These are phyloP conservation scores for Iris pallida DNA, from an alignment of 116 monocot genomes.

Conservation along the genomic window DNA sequence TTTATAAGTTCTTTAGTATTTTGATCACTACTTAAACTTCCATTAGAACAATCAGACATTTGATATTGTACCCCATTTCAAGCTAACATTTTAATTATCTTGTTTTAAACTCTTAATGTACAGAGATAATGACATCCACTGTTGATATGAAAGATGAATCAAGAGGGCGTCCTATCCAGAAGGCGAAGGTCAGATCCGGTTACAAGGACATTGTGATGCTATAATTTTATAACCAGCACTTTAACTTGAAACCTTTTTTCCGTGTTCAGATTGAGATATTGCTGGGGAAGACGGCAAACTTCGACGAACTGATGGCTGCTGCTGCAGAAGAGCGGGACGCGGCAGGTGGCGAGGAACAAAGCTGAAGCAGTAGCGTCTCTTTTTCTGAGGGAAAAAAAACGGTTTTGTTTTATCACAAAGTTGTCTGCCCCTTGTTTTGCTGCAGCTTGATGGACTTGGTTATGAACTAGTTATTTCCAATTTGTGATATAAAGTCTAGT, in stretches of 20 bases:
- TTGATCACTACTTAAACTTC: no score
- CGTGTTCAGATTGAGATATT: conserved; percentile 53
- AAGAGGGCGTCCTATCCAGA: conserved; percentile 30
- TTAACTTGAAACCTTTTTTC: neutral
- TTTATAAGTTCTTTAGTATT: neutral
- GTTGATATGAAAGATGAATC: conserved; percentile 42
- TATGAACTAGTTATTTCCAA: no score
- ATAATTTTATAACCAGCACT: no score
- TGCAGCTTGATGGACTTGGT: no score
- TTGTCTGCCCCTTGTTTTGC: no score
- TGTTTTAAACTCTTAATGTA: neutral
- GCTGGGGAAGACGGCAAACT: conserved; percentile 54
- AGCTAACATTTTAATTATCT: neutral
- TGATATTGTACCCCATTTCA: no score
- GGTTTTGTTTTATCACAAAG: no score
- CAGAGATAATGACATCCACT: conserved; percentile 40
- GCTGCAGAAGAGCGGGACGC: conserved; percentile 21
- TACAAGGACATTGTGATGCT: neutral
- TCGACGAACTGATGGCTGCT: conserved; percentile 56
- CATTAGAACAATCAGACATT: no score
- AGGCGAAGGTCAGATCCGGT: conserved; percentile 31
- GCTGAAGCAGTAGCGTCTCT: conserved; percentile 2
- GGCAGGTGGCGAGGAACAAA: conserved; percentile 13
- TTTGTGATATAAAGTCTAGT: no score
- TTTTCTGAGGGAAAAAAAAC: no score